phyloP scores from a whole-genome alignment of 306 rosid genomes.

The Acacia melanoxylon region DNA sequence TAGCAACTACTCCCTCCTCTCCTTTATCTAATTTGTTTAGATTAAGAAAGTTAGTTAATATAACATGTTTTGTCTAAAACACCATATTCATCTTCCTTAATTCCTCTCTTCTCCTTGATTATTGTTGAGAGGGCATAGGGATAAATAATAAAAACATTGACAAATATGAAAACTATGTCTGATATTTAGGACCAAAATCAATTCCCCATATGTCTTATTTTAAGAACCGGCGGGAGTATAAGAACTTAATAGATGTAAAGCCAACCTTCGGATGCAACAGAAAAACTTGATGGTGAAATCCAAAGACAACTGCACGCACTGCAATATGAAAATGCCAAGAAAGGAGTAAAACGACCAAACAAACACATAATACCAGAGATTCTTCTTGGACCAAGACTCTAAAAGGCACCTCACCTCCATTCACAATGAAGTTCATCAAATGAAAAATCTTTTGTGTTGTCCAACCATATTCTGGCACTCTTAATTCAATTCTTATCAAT shows the following conservation, averaged over 20 bases:
- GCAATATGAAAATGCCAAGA: conserved; percentile 23
- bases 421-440: conserved; percentile 85
- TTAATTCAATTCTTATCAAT: conserved; percentile 74
- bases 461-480: conserved; percentile 95
- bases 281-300: conserved; percentile 69
- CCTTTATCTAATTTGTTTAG: too few species aligned
- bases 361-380: neutral
- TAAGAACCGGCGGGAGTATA: neutral
- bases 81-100: too few species aligned
- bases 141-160: too few species aligned
- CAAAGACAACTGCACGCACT: conserved; percentile 84
- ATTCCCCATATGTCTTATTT: too few species aligned
- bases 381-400: neutral
- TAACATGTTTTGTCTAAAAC: too few species aligned
- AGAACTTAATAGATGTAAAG: neutral
- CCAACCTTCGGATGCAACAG: conserved; percentile 67
- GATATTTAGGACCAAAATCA: too few species aligned
- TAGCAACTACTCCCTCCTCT: neutral
- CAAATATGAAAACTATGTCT: too few species aligned
- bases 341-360: neutral
- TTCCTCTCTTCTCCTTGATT: too few species aligned
- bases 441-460: conserved; percentile 88
- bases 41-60: too few species aligned
- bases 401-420: conserved; percentile 72
- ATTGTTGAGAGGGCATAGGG: too few species aligned